These are phyloP conservation scores for Alternaria arbusti DNA, from an alignment of 2,329 filamentous ascomycete genomes.

Conservation along the genomic window DNA sequence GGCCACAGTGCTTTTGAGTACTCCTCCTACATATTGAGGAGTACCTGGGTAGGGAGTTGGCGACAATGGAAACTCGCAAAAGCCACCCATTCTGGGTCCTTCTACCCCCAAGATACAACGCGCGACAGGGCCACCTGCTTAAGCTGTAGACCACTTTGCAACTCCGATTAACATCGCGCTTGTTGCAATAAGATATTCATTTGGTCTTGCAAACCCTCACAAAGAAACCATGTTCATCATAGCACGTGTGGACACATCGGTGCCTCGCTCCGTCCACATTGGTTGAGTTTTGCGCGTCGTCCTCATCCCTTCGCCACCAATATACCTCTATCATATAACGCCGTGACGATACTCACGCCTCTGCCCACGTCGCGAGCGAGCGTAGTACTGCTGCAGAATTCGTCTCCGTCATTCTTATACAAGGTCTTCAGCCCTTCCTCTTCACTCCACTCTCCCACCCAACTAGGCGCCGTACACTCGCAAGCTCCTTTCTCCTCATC, in stretches of 20 bases:
- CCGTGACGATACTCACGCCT: conserved; percentile 46
- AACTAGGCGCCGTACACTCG: conserved; percentile 41
- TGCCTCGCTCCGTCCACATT: background rate
- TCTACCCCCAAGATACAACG: background rate
- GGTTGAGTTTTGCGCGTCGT: background rate
- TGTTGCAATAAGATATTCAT: background rate
- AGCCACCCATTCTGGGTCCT: conserved; percentile 3
- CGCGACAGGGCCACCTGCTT: background rate
- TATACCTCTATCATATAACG: conserved; percentile 52
- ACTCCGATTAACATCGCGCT: background rate
- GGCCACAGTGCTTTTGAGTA: background rate
- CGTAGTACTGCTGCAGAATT: conserved; percentile 46
- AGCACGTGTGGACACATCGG: background rate
- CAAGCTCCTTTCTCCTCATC: conserved; percentile 31
- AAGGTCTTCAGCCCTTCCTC: conserved; percentile 42
- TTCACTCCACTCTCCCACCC: conserved; percentile 51
- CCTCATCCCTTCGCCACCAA: conserved; percentile 43
- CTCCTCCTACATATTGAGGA: background rate
- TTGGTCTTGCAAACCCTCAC: background rate
- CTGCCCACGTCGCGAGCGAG: conserved; percentile 47
- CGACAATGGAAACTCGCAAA: conserved; percentile 5
- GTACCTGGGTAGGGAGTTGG: background rate
- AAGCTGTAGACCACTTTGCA: background rate
- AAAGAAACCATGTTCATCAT: background rate
- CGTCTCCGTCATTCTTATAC: conserved; percentile 41